phyloP scores from a whole-genome alignment of 2,329 filamentous ascomycete species.

The Colletotrichum zoysiae region DNA sequence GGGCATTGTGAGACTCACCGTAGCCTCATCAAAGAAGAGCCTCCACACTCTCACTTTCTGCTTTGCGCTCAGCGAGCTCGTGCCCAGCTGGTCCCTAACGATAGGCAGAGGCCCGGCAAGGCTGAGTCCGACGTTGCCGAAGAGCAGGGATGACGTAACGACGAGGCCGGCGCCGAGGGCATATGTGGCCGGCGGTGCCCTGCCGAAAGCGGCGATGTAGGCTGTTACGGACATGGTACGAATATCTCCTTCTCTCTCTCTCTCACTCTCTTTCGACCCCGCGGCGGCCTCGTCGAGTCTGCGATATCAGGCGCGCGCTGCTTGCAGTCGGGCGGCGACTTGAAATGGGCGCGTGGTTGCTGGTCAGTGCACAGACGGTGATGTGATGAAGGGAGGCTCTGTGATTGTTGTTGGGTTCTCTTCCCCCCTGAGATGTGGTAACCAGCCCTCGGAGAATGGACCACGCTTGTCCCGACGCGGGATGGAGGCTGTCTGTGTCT shows the following conservation, averaged over 20 bases:
- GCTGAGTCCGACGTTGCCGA: slow-evolving; percentile 13
- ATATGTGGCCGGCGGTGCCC: slow-evolving; percentile 5
- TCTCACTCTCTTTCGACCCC: neutral
- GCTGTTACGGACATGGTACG: slow-evolving; percentile 14
- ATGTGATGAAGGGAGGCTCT: slow-evolving; percentile 20
- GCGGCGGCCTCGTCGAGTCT: neutral
- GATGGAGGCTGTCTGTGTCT: slow-evolving; percentile 9
- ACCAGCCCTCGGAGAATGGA: neutral
- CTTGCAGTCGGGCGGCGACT: slow-evolving; percentile 11
- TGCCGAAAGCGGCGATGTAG: slow-evolving; percentile 15
- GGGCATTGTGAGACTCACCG: neutral
- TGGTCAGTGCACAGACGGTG: slow-evolving; percentile 20
- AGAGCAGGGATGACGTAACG: slow-evolving; percentile 18
- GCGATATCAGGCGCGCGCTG: neutral
- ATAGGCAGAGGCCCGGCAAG: slow-evolving; percentile 16
- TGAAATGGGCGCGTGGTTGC: slow-evolving; percentile 5
- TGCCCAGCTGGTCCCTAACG: slow-evolving; percentile 19
- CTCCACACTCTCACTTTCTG: slow-evolving; percentile 20
- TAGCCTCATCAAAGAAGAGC: slow-evolving; percentile 13
- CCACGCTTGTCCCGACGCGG: slow-evolving; percentile 15
- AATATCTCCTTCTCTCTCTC: neutral
- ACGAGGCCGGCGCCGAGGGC: slow-evolving; percentile 18
- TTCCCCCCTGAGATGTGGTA: neutral
- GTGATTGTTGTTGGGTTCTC: slow-evolving; percentile 9
- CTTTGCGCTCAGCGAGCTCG: slow-evolving; percentile 15